phyloP scores from a whole-genome alignment of 441 rosid genomes.

The Adansonia madagascariensis region DNA sequence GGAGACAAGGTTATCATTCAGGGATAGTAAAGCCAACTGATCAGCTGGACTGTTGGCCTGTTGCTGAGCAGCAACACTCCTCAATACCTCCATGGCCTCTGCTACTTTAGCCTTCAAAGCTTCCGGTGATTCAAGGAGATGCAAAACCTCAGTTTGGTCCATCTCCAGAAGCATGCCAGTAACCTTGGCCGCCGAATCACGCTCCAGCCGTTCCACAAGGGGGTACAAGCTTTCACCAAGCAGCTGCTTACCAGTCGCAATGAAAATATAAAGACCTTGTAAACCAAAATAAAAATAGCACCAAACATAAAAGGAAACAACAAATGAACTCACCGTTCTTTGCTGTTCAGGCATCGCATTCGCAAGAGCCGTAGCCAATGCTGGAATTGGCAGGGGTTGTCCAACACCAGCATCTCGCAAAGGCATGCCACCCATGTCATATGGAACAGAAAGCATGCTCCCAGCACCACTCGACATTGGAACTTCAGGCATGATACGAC shows the following conservation, averaged over 20 bases:
- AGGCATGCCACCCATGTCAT: conserved; percentile 55
- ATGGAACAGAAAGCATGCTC: conserved; percentile 55
- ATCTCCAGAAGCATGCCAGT: conserved; percentile 79
- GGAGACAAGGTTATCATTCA: conserved; percentile 53
- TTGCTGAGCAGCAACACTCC: conserved; percentile 59
- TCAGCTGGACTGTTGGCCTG: conserved; percentile 48
- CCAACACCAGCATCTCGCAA: conserved; percentile 43
- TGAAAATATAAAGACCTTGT: neutral
- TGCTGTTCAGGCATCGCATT: conserved; percentile 66
- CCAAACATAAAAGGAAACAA: neutral
- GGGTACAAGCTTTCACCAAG: conserved; percentile 73
- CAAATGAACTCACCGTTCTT: conserved; percentile 45
- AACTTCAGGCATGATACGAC: conserved; percentile 48
- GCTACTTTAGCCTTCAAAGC: conserved; percentile 69
- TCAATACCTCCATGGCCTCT: conserved; percentile 71
- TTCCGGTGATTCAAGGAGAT: conserved; percentile 67
- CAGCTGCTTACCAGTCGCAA: conserved; percentile 41
- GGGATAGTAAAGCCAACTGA: conserved; percentile 59
- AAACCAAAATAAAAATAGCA: neutral
- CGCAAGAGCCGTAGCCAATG: conserved; percentile 62
- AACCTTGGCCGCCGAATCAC: conserved; percentile 65
- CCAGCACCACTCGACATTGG: conserved; percentile 52
- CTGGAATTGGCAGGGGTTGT: conserved; percentile 53
- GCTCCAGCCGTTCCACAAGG: conserved; percentile 68
- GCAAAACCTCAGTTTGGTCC: conserved; percentile 80